phyloP scores from a whole-genome alignment of 345 rosid species.

The Eucalyptus viminalis region DNA sequence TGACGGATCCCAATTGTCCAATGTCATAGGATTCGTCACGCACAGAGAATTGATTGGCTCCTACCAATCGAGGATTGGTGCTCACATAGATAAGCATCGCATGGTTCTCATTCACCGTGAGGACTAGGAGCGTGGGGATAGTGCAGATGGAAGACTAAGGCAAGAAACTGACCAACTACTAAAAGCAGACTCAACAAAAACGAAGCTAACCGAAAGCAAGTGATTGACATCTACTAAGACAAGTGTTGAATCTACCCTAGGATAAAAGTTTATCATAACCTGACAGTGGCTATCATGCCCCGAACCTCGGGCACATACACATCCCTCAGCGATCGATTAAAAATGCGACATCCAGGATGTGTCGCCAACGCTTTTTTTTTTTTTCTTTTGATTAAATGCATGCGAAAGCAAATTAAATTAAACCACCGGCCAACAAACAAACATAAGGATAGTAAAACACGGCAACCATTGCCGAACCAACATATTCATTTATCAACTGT shows the following conservation, averaged over 20 bases:
- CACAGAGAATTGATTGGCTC: background rate
- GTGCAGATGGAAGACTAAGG: background rate
- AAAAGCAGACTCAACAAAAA: background rate
- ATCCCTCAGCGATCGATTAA: too few species aligned
- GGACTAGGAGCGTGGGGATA: background rate
- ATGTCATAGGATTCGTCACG: background rate
- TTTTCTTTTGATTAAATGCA: too few species aligned
- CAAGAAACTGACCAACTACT: background rate
- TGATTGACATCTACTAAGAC: background rate
- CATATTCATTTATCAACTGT: too few species aligned
- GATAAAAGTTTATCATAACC: background rate
- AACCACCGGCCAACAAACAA: too few species aligned
- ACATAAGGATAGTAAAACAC: too few species aligned
- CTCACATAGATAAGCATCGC: background rate
- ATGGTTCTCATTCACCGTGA: background rate
- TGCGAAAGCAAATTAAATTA: too few species aligned
- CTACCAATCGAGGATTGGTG: background rate
- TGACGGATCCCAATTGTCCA: background rate
- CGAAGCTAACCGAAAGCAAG: background rate
- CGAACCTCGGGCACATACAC: rapidly evolving
- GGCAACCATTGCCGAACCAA: too few species aligned
- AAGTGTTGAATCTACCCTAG: background rate
- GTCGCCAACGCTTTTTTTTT: rapidly evolving
- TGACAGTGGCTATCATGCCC: background rate
- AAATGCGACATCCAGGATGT: rapidly evolving